Evolutionary conservation across 192 early-diverging fungal genomes (phyloP), one percentile per base, ranked within the genome.

Genomic region (Rhizoclosmatium globosum): DNA sequence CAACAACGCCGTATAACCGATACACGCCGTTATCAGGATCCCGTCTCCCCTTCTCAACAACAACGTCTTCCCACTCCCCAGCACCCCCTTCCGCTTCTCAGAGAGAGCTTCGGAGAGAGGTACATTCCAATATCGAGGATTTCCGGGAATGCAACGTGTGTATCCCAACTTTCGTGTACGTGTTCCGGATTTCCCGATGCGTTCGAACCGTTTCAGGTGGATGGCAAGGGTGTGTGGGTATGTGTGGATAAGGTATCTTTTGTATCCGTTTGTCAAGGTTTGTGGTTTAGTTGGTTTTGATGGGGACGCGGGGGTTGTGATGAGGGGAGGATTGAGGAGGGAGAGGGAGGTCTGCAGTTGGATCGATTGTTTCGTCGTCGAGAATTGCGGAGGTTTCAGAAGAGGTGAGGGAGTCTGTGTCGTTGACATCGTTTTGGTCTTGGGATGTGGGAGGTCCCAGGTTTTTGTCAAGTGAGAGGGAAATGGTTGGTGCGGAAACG

Each of bases 181-280:
- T 4, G 4, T 44, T 4, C n/a, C 6, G 19, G 76, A 76, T 47
- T 67, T 59, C 7, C 77, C 75, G 19, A 82, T 56, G 13, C 79
- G 79, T 68, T 79, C 58, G 65, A 88, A 88, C 38, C 87, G 81
- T 67, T 88, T 88, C 42, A 88, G 71, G 41, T 86, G 82, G 21
- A 88, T 11, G 38, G 85, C 87, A 11, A 88, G 76, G 21, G 78
- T 64, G 21, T 83, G 39, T 7, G 87, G 87, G n/a, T 74, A 42
- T 17, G 7, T 45, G 70, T 88, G 84, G 6, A 88, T 58, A 23
- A 88, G 61, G 50, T 82, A 88, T 4, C 87, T 83, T 61, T 88
- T 88, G 62, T 74, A 82, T 7, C 84, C 86, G 1, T 68, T 76
- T 4, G 74, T 72, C 13, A n/a, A 79, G 62, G 4, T 82, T 71